Conservation (phyloP, 2,329 filamentous ascomycete genomes). For the Aspergillus aculeatinus region DNA sequence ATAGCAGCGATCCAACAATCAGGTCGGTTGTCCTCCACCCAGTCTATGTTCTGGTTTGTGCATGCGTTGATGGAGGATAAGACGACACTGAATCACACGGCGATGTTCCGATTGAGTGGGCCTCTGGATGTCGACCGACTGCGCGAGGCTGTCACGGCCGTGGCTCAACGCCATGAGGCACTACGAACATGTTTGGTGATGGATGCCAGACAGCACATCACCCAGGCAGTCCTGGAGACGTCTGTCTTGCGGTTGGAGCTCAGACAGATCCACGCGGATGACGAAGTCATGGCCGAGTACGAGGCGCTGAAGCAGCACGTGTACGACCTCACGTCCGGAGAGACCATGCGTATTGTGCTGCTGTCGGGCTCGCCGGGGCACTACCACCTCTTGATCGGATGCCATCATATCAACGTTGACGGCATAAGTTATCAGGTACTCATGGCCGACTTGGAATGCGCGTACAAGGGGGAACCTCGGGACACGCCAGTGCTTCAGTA, state of each 20-base stretch:
- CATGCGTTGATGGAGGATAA: neutral
- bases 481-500: no score
- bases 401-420: conserved; percentile 53
- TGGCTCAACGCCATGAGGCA: neutral
- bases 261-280: neutral
- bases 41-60: conserved; percentile 1
- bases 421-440: conserved; percentile 45
- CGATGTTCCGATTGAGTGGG: neutral
- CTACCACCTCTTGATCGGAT: conserved; percentile 36
- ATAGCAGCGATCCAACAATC: no score
- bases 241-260: neutral
- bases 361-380: conserved; percentile 30
- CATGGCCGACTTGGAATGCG: conserved; percentile 39
- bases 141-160: neutral
- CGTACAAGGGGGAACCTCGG: no score
- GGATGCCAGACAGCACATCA: no score
- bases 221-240: no score
- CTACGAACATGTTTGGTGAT: neutral
- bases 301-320: conserved; percentile 17
- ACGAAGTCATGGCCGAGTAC: neutral
- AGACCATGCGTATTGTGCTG: conserved; percentile 8
- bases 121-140: neutral
- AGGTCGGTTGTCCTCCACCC: neutral
- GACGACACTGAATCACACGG: neutral
- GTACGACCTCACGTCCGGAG: conserved; percentile 40